Evolutionary conservation across 148 eudicot species (phyloP).

Genomic region (Spergularia bocconei): DNA sequence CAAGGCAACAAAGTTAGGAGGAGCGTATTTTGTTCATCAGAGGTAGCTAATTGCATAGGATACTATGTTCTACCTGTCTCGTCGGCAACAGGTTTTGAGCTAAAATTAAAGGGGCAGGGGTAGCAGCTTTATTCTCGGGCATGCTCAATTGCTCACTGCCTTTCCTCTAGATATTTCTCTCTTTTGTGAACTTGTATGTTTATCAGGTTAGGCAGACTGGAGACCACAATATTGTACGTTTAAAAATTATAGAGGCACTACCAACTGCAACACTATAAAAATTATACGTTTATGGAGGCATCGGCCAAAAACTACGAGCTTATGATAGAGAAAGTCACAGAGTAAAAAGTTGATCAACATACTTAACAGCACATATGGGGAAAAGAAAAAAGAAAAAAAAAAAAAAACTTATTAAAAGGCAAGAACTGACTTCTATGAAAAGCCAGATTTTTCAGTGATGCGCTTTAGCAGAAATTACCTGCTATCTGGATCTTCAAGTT

Average conservation of each 20-base stretch:
- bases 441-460: not conserved
- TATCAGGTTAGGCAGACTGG: too few relatives aligned
- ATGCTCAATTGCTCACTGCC: too few relatives aligned
- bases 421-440: slow-evolving; percentile 2
- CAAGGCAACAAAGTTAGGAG: not conserved
- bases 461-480: slow-evolving; percentile 41
- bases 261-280: not conserved
- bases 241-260: not conserved
- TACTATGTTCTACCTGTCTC: too few relatives aligned
- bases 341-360: not conserved
- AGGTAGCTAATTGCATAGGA: too few relatives aligned
- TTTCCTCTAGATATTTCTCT: too few relatives aligned
- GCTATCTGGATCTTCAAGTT: slow-evolving; percentile 82
- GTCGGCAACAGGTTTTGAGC: not conserved
- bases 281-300: not conserved
- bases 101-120: not conserved
- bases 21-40: too few relatives aligned
- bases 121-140: not conserved
- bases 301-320: not conserved
- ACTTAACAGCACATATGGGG: not conserved
- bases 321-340: not conserved
- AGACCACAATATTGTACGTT: too few relatives aligned
- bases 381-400: too few relatives aligned
- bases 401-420: not conserved
- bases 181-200: too few relatives aligned